These are phyloP conservation scores for Coprinopsis sp. DNA, from an alignment of 768 basidiomycete species.

Conservation along the genomic window DNA sequence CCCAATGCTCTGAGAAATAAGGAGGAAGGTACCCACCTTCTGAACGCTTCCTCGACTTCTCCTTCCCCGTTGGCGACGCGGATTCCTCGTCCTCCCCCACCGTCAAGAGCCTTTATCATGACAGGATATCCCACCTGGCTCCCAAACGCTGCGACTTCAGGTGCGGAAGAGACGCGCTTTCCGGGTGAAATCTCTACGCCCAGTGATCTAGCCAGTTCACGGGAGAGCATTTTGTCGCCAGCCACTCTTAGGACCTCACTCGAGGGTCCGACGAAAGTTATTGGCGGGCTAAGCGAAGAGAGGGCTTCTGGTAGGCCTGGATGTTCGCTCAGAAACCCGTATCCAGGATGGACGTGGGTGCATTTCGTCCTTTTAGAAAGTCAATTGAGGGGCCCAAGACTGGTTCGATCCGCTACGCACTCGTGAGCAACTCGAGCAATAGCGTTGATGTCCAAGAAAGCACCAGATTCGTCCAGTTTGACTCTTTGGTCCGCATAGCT, in stretches of 20 bases:
- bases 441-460: slow-evolving; percentile 27
- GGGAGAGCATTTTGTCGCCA: slow-evolving; percentile 34
- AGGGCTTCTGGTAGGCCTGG: slow-evolving; percentile 76
- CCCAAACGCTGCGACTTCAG: slow-evolving; percentile 26
- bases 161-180: slow-evolving; percentile 18
- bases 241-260: slow-evolving; percentile 77
- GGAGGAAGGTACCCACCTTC: slow-evolving; percentile 35
- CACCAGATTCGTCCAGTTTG: slow-evolving; percentile 74
- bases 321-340: slow-evolving; percentile 87
- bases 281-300: slow-evolving; percentile 52
- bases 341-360: slow-evolving; percentile 48
- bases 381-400: too few species aligned
- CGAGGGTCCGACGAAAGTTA: slow-evolving; percentile 80
- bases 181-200: slow-evolving; percentile 29
- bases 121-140: slow-evolving; percentile 38
- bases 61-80: slow-evolving; percentile 71
- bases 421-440: slow-evolving; percentile 26
- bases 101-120: slow-evolving; percentile 91
- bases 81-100: slow-evolving; percentile 88
- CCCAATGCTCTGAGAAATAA: background rate
- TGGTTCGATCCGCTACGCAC: slow-evolving; percentile 13
- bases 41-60: slow-evolving; percentile 71
- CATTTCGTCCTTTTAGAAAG: slow-evolving; percentile 21
- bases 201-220: slow-evolving; percentile 28
- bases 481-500: slow-evolving; percentile 81